Base-by-base conservation (phyloP, 345 rosid species). In the Hevea brasiliensis region DNA sequence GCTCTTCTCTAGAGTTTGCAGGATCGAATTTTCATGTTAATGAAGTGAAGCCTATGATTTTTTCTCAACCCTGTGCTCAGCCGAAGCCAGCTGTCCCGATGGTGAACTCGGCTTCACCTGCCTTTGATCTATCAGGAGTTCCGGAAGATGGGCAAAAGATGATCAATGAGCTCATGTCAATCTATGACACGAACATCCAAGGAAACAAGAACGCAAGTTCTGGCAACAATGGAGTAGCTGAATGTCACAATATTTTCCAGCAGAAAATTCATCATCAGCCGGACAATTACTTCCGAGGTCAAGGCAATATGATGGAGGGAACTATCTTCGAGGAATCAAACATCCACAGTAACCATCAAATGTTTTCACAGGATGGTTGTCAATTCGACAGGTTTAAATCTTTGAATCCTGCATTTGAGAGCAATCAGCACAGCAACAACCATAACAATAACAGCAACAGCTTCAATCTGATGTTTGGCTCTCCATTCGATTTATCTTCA, bases 101-200 rank as follows among this genome's bases (percentile, higher is more conserved):
- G 1, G 66, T 80, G 32, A 84, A 81, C 76, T 54, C 91, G 0
- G 82, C 77, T 1, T 61, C 84, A 11, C 79, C 87, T 15, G 67
- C 87, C 20, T 81, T 92, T 7, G 91, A 92, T 81, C 85, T 92
- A 53, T 77, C 98, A 0, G 88, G 96, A 57, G 92, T 95, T 72
- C 97, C 99, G 40, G 98, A 91, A 80, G 99, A 95, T 68, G 99
- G 98, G 24, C 98, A 88, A 71, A 92, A 89, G 80, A 86, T 82
- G 88, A 95, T 95, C 75, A 84, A 80, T 0, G 94, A 95, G 44
- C 96, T 95, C 41, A 88, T 95, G 94, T 86, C 98, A 6, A 68
- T 87, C 71, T 95, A 92, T 18, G 98, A 92, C 50, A 76, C 84
- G 62, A 92, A 80, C 44, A 75, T 89, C 61, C 93, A 84, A 65